phyloP scores from a whole-genome alignment of 768 basidiomycete genomes.

The Austroboletus eburneus region DNA sequence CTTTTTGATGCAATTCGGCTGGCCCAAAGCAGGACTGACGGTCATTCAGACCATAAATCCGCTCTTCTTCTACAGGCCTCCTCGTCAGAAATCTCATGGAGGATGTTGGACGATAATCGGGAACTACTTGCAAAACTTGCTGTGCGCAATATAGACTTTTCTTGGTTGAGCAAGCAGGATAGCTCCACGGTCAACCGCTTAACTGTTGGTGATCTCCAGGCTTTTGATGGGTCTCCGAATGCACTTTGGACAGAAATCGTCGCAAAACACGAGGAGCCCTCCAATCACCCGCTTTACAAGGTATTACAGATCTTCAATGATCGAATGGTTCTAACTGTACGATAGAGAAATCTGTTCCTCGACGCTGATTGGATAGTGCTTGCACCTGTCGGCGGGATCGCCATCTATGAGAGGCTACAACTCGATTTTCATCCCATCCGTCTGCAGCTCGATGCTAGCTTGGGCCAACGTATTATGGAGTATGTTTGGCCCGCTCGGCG shows the following conservation, averaged over 20 bases:
- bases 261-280: conserved; percentile 67
- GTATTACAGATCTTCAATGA: conserved; percentile 31
- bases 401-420: conserved; percentile 80
- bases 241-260: conserved; percentile 88
- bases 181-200: conserved; percentile 80
- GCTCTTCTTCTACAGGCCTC: conserved; percentile 77
- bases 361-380: conserved; percentile 76
- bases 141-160: conserved; percentile 73
- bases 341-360: conserved; percentile 67
- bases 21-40: conserved; percentile 71
- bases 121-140: conserved; percentile 82
- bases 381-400: conserved; percentile 92
- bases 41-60: conserved; percentile 68
- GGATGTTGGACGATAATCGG: conserved; percentile 72
- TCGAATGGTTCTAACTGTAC: conserved; percentile 6
- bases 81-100: conserved; percentile 87
- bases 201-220: conserved; percentile 70
- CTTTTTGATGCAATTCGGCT: conserved; percentile 85
- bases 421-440: conserved; percentile 82
- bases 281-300: conserved; percentile 68
- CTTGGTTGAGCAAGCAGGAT: conserved; percentile 84
- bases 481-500: conserved; percentile 79
- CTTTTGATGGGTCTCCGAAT: conserved; percentile 79
- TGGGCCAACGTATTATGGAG: conserved; percentile 79
- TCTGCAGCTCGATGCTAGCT: conserved; percentile 78